These are phyloP conservation scores for Ceratocystis alfenasii DNA, from an alignment of 2,329 filamentous ascomycete genomes.

Conservation along the genomic window DNA sequence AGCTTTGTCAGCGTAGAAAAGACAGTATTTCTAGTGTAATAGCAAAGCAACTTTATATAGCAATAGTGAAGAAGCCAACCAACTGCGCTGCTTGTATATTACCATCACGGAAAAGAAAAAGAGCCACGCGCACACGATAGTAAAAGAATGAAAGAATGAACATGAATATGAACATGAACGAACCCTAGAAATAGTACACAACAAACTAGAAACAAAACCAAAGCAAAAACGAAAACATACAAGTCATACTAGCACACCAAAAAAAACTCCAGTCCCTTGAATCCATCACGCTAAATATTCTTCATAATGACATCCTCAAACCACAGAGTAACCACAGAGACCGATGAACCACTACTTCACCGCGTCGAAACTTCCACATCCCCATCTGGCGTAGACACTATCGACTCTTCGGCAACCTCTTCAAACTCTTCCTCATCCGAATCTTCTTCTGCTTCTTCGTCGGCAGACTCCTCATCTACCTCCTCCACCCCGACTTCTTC, in stretches of 20 bases:
- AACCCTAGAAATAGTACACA: constrained; percentile 10
- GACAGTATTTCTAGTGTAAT: not conserved
- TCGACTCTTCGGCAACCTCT: constrained; percentile 14
- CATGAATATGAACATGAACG: constrained; percentile 6
- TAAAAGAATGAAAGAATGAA: constrained; percentile 3
- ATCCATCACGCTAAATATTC: too few relatives aligned
- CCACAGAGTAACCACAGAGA: not conserved
- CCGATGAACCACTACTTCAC: not conserved
- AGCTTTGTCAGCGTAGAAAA: not conserved
- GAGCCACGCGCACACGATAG: not conserved
- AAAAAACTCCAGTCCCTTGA: too few relatives aligned
- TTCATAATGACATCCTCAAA: constrained; percentile 5
- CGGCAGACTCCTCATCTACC: not conserved
- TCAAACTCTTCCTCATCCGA: constrained; percentile 17
- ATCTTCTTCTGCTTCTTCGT: not conserved
- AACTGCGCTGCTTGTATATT: too few relatives aligned
- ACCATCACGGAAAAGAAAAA: not conserved
- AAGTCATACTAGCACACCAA: too few relatives aligned
- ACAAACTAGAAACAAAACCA: constrained; percentile 12
- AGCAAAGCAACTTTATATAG: not conserved
- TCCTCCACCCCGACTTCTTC: not conserved
- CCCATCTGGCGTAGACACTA: constrained; percentile 20
- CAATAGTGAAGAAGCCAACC: too few relatives aligned
- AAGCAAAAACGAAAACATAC: constrained; percentile 17
- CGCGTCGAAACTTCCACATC: constrained; percentile 18